Base-by-base conservation (phyloP, 2,329 filamentous ascomycete genomes). In the Fusarium torreyae region DNA sequence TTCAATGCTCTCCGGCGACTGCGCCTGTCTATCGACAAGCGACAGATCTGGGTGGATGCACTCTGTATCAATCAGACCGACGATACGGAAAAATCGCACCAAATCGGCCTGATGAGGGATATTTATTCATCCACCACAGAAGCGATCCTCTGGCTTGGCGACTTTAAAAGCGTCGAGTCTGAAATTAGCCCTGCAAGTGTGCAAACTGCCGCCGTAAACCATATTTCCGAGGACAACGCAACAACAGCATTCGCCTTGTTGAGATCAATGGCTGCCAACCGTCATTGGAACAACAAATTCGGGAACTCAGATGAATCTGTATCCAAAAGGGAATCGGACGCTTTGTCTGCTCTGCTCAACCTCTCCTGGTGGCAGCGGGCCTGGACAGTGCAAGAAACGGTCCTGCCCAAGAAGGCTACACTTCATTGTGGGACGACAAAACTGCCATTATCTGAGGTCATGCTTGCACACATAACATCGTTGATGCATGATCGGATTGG, bases 31-130 rank as follows among this genome's bases (percentile, higher is more conserved):
- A 8, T n/a, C 10, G 6, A 26, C 8, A 24, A 22, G n/a, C n/a
- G 26, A 11, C 3, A 15, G 2, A 14, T 63, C 24, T 51, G 39
- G 33, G 28, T 26, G 9, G 34, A 64, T 28, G 38, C 26, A 7
- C 24, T 67, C 15, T 54, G 51, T 33, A 57, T 64, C 20, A 55
- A 67, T 20, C 55, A 69, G 10, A 10, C 20, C 13, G 31, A 59
- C n/a, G 14, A 48, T 4, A 7, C 15, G 3, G 65, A 68, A 22
- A 55, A 40, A n/a, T 55, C 53, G 2, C 50, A 59, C 2, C 40
- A 66, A 7, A 39, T 57, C 22, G 36, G 18, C 17, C 18, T 63
- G 0, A 63, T 58, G 57, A 20, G 9, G 13, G 38, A 46, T 3
- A 63, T 68, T 5, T 68, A 66, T 33, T 44, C 52, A 5, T 6